Evolutionary conservation across 2,329 filamentous ascomycete species (phyloP), one percentile per base, ranked within the genome.

Genomic region (Sporothrix luriei): DNA sequence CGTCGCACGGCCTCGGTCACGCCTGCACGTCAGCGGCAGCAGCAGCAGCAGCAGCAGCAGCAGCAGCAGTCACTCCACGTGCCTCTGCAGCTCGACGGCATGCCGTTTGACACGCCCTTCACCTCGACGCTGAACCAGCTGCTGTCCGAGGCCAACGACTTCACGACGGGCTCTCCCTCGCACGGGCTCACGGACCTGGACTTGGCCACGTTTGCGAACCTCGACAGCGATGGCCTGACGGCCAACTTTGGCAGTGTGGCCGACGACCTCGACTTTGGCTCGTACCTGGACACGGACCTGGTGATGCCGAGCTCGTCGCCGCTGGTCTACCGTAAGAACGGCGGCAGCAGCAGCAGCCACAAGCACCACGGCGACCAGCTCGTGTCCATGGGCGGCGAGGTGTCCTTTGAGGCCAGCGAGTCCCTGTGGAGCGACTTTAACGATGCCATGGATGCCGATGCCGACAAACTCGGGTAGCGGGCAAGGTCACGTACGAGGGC

Each of bases 401-500:
- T 75, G 7, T 57, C 70, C 1, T 71, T 74, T 21, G 73, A 73
- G 48, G 72, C 69, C 61, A 74, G 72, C 26, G 73, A 74, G 16
- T 66, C 71, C 11, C 48, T 77, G 33, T 77, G 75, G 74, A 69
- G 71, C 33, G 72, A 74, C 19, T 71, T 74, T 48, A 71, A 71
- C n/a, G 69, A 71, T 10, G 54, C 70, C 40, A 65, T 64, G 55
- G 54, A 68, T 40, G 49, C 49, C 26, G 40, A 33, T 2, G 24
- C 29, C 14, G 49, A 59, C 16, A 68, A 64, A 48, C 38, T 54
- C n/a, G n/a, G n/a, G n/a, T n/a, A n/a, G n/a, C n/a, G n/a, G n/a
- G n/a, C n/a, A n/a, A n/a, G n/a, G n/a, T n/a, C 94, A 98, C 26
- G 87, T 84, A 61, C 89, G 84, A 10, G 94, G 91, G 14, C 89